Conservation (phyloP, 306 rosid species). For the Vigna unguiculata region DNA sequence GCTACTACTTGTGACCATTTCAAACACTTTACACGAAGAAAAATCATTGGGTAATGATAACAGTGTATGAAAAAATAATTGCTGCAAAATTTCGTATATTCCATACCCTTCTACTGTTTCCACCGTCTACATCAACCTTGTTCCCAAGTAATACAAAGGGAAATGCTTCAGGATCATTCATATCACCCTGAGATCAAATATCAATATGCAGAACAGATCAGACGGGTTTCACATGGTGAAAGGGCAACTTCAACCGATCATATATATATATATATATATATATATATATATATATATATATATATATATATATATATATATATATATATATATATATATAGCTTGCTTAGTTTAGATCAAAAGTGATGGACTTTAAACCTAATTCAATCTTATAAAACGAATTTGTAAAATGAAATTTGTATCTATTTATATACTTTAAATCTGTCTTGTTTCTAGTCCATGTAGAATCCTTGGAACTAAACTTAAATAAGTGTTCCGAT, state of each 20-base stretch:
- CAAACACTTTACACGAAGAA: background rate
- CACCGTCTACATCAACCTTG: constrained; percentile 77
- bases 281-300: too few species aligned
- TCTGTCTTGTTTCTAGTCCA: too few species aligned
- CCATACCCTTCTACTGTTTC: constrained; percentile 69
- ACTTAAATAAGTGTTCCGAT: too few species aligned
- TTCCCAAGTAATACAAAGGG: constrained; percentile 86
- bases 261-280: background rate
- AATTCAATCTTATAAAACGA: too few species aligned
- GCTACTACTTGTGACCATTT: background rate
- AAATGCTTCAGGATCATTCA: constrained; percentile 58
- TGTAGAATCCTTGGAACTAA: too few species aligned
- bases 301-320: too few species aligned
- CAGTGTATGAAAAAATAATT: background rate
- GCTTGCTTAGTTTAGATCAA: background rate
- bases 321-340: too few species aligned
- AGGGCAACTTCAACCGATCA: background rate
- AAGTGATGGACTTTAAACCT: too few species aligned
- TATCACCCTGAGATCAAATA: constrained; percentile 64
- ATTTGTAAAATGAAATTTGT: too few species aligned
- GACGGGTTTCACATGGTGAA: constrained; percentile 6
- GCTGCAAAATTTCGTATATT: background rate
- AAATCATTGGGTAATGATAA: background rate
- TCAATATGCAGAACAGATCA: constrained; percentile 1
- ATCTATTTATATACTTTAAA: too few species aligned